Evolutionary conservation across 1,284 basidiomycete genomes (phyloP), one percentile per base, ranked within the genome.

Genomic region (Mycosarcoma maydis): DNA sequence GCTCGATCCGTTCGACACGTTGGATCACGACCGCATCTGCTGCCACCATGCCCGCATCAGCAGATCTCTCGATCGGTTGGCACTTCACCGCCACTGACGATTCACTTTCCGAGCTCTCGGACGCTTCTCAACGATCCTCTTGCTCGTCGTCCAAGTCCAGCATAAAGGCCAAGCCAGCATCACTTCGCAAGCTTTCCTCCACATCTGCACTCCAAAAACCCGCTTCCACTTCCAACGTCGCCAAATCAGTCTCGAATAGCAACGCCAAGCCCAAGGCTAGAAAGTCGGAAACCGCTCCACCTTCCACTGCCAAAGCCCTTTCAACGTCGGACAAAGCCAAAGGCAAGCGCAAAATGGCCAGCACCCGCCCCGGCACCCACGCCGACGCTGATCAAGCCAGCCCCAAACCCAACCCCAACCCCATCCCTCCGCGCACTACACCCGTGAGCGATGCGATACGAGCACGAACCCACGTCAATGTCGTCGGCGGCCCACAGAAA

Each of bases 71-170:
- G 24, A 44, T n/a, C n/a, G n/a, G n/a, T n/a, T n/a, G n/a, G n/a
- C 59, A 64, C 34, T 55, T 68, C 42, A 68, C 58, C n/a, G n/a
- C n/a, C n/a, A n/a, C n/a, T n/a, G 58, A 52, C n/a, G 40, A 38
- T 16, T 59, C 56, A 3, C 60, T 70, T 9, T 70, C 60, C 9
- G 56, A 70, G 4, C 60, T 60, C 5, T 70, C 67, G 1, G 67
- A 70, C n/a, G 51, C 45, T 6, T 32, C 45, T 7, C 34, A 26
- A 1, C 17, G 23, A 7, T 5, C 33, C 3, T 24, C 37, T 13
- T 26, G 49, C 20, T 45, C 65, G 9, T 26, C 51, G 6, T 27
- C 55, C 5, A 54, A 57, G 26, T 3, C 55, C 20, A 54, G 50
- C 14, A 3, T 34, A n/a, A 54, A 55, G 20, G 16, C 47, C 2